phyloP scores from a whole-genome alignment of 768 basidiomycete species.

The Xerocomus spinulosus region DNA sequence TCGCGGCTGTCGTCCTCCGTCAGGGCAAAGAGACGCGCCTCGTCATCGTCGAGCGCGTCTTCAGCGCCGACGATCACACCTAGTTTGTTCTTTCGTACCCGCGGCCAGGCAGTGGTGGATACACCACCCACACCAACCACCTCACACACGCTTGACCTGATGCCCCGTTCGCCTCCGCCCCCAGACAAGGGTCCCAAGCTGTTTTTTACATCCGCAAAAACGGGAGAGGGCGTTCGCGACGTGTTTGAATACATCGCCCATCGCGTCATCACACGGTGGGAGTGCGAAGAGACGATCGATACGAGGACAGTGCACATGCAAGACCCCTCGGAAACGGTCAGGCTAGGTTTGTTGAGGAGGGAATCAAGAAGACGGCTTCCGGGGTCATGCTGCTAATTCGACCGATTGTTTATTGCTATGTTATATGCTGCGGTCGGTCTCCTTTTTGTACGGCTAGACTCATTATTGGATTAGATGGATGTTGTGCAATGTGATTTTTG shows the following conservation, averaged over 20 bases:
- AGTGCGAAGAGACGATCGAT: slow-evolving; percentile 59
- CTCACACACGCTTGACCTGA: slow-evolving; percentile 9
- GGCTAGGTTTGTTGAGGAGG: slow-evolving; percentile 24
- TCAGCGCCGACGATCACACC: slow-evolving; percentile 58
- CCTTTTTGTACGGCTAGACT: background rate
- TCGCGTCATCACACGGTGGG: slow-evolving; percentile 60
- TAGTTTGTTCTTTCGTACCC: slow-evolving; percentile 43
- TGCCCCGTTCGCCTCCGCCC: slow-evolving; percentile 10
- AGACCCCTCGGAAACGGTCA: slow-evolving; percentile 38
- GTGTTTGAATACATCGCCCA: slow-evolving; percentile 75
- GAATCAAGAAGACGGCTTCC: slow-evolving; percentile 6
- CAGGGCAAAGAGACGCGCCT: slow-evolving; percentile 34
- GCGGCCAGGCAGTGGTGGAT: slow-evolving; percentile 14
- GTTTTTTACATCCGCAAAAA: slow-evolving; percentile 77
- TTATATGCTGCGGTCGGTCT: slow-evolving; percentile 1
- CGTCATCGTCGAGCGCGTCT: slow-evolving; percentile 33
- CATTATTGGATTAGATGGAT: background rate
- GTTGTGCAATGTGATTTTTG: background rate
- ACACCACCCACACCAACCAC: slow-evolving; percentile 18
- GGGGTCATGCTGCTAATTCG: slow-evolving; percentile 20
- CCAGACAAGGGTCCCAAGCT: slow-evolving; percentile 56
- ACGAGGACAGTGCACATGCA: slow-evolving; percentile 38
- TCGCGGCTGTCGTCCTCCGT: slow-evolving; percentile 27
- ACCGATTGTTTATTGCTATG: slow-evolving; percentile 7
- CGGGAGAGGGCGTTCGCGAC: slow-evolving; percentile 63